Evolutionary conservation across 129 eudicot genomes (phyloP).

Genomic region (Gnaphalium uliginosum): DNA sequence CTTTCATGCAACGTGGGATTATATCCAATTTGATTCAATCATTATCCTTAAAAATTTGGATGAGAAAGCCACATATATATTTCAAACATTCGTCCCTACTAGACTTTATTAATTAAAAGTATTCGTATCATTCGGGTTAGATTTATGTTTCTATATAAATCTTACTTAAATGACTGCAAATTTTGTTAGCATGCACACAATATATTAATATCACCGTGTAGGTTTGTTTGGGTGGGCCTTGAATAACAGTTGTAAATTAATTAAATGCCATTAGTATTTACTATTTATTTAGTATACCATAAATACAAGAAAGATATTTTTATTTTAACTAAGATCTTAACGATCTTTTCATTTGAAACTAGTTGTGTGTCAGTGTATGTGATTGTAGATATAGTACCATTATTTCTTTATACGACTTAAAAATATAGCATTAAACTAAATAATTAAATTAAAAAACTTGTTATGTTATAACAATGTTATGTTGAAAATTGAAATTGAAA

Average conservation of each 20-base stretch:
- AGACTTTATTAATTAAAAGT: neutral
- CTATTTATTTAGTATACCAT: neutral
- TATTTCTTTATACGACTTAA: no score
- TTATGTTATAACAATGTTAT: no score
- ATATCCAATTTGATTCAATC: slow-evolving; percentile 32
- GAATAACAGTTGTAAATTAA: neutral
- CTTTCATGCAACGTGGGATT: slow-evolving; percentile 40
- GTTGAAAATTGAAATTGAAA: no score
- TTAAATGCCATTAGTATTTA: neutral
- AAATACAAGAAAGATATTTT: no score
- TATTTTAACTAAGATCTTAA: no score
- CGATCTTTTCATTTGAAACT: no score
- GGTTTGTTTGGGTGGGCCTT: neutral
- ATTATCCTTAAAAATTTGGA: slow-evolving; percentile 32
- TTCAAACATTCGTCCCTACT: slow-evolving; percentile 16
- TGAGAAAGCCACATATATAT: slow-evolving; percentile 34
- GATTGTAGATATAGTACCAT: no score
- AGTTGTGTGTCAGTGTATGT: no score
- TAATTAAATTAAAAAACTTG: no score
- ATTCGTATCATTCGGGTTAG: neutral
- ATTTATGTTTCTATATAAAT: no score
- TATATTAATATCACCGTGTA: neutral
- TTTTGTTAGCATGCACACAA: neutral
- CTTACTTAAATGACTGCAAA: no score
- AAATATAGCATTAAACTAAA: neutral